phyloP scores from a whole-genome alignment of 2,329 filamentous ascomycete genomes.

The Colletotrichum neosansevieriae region DNA sequence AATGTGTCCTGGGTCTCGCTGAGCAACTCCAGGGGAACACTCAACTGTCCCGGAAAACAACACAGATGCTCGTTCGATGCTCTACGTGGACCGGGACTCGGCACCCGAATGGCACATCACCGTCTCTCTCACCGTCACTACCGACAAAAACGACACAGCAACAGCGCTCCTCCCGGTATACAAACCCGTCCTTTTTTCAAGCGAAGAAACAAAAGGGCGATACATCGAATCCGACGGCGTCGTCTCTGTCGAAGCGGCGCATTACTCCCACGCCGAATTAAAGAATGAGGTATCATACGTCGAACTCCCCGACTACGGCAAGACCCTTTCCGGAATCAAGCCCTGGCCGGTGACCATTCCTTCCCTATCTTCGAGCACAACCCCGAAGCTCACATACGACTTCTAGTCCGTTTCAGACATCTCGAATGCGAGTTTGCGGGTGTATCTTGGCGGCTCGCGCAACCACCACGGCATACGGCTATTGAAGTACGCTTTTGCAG shows the following conservation, averaged over 20 bases:
- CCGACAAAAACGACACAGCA: neutral
- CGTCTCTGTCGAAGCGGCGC: conserved; percentile 3
- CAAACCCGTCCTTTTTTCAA: neutral
- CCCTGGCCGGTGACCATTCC: neutral
- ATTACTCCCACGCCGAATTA: neutral
- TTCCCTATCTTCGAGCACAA: neutral
- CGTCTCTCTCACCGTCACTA: neutral
- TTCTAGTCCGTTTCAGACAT: neutral
- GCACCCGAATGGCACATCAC: neutral
- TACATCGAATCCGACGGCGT: neutral
- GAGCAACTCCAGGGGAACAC: neutral
- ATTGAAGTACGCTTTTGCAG: neutral
- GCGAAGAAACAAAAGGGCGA: neutral
- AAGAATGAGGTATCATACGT: neutral
- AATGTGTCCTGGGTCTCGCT: neutral
- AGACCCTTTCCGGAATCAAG: conserved; percentile 3
- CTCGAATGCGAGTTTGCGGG: neutral
- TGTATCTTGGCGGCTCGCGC: neutral
- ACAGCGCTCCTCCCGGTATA: neutral
- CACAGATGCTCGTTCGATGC: neutral
- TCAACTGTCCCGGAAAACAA: neutral
- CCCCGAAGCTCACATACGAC: neutral
- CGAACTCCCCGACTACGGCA: neutral
- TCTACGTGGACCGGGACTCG: neutral
- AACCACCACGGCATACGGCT: neutral